phyloP scores from a whole-genome alignment of 1,284 basidiomycete species.

The Meripilus lineatus region DNA sequence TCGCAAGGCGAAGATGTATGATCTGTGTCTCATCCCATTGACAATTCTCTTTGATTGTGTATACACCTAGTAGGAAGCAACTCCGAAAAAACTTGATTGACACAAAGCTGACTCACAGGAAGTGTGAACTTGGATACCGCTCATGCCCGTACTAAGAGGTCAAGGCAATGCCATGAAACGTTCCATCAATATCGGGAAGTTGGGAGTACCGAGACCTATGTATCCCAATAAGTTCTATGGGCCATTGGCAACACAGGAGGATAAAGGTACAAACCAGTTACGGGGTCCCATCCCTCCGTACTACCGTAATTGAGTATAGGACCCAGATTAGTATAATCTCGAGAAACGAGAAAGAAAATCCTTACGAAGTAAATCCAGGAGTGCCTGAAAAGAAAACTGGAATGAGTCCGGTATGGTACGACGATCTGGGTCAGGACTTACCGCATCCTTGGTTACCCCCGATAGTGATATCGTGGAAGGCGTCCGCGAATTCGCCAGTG shows the following conservation, averaged over 20 bases:
- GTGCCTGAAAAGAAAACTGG: conserved; percentile 6
- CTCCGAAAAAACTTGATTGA: too few relatives aligned
- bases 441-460: conserved; percentile 15
- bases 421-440: background rate
- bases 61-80: too few relatives aligned
- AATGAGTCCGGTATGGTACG: background rate
- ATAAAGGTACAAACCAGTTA: conserved; percentile 1
- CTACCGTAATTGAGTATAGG: background rate
- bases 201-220: conserved; percentile 19
- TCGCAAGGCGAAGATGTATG: too few relatives aligned
- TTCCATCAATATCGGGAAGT: conserved; percentile 14
- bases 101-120: too few relatives aligned
- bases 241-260: background rate
- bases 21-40: too few relatives aligned
- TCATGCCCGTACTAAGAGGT: too few relatives aligned
- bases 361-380: conserved; percentile 6
- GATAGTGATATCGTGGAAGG: conserved; percentile 15
- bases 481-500: conserved; percentile 8
- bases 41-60: too few relatives aligned
- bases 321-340: background rate
- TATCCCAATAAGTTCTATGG: background rate
- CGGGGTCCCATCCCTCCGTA: conserved; percentile 14
- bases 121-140: too few relatives aligned
- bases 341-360: background rate
- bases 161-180: conserved; percentile 15